Base-by-base conservation (phyloP, 75 land plant species). In the Pinus taeda region DNA sequence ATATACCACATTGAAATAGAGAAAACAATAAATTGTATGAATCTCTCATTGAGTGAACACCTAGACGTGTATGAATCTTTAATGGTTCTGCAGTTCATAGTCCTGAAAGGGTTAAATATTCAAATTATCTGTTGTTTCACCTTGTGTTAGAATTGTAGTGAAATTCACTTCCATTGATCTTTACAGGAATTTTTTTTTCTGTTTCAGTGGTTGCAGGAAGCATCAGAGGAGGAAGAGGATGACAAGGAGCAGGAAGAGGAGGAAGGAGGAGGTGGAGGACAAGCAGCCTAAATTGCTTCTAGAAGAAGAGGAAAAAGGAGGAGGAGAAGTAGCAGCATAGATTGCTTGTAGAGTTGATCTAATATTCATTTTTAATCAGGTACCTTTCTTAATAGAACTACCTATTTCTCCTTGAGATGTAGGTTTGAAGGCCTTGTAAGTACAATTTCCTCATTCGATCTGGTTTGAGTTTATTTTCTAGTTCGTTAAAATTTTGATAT, bases 201-300 rank as follows among this genome's bases (percentile, higher is more conserved):
- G 6, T 67, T 67, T 14, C 71, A 67, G 71, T 67, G 71, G 71
- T 67, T 67, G 45, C 45, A 37, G 3, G 71, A 67, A 67, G 71
- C 71, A 37, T 37, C 71, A 1, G 71, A 67, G 71, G 71, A 67
- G 37, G 71, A 67, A 6, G 49, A 45, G 6, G 6, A 42, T 3
- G 4, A 42, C 6, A n/a, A n/a, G n/a, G n/a, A n/a, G n/a, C n/a
- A n/a, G n/a, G 49, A 45, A 1, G 49, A 6, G 8, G 49, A n/a
- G n/a, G n/a, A n/a, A 6, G 7, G 49, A 0, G n/a, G n/a, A 45
- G 49, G 49, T 6, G 49, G 8, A 6, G 0, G 7, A 45, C 8
- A 45, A 45, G 49, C 49, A 45, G 49, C 49, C 49, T 45, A 45
- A 8, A 45, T 45, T 6, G 49, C 49, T 45, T 45, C 49, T 6